Evolutionary conservation across 2,329 filamentous ascomycete genomes (phyloP), one percentile per base, ranked within the genome.

Genomic region (Calcarisporium arbuscula): DNA sequence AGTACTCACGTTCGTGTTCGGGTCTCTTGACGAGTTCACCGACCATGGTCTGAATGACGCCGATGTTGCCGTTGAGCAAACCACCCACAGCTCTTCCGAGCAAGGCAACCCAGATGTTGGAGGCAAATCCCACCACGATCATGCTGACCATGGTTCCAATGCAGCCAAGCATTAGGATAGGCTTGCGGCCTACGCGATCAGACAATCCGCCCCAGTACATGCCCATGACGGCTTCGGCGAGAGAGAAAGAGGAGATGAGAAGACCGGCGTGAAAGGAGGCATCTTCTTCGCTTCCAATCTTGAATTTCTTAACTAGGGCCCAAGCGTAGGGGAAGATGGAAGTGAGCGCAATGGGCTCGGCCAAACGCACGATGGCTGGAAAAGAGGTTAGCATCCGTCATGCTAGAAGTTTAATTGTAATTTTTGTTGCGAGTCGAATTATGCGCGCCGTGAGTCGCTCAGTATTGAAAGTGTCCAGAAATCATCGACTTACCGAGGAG

Each of bases 311-410:
- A 46, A 90, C 80, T 47, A 90, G 78, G 40, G 82, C 74, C 83
- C 84, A 94, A 40, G 85, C 85, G 60, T 95, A 95, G 15, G 89
- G 89, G 51, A 90, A 94, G 60, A 95, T 92, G 53, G 85, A 92
- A 2, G 88, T 95, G 44, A 95, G 74, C 32, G 89, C 88, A 49
- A 95, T 90, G 16, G 89, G 89, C 61, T 95, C 89, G 34, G 88
- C 85, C 47, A 95, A 77, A 43, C 89, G 86, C 54, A 94, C 89
- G 68, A 95, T 86, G 57, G 87, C 88, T 94, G 38, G 12, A 6
- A 15, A 5, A 25, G 43, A 15, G 22, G 20, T 42, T 53, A 37
- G 53, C 45, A 15, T 35, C 14, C 28, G 35, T 17, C 22, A 25
- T 25, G 22, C 14, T 25, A n/a, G 22, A 25, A 10, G 14, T 25